These are phyloP conservation scores for Solanum neorickii DNA, from an alignment of 257 asterid species.

Conservation along the genomic window DNA sequence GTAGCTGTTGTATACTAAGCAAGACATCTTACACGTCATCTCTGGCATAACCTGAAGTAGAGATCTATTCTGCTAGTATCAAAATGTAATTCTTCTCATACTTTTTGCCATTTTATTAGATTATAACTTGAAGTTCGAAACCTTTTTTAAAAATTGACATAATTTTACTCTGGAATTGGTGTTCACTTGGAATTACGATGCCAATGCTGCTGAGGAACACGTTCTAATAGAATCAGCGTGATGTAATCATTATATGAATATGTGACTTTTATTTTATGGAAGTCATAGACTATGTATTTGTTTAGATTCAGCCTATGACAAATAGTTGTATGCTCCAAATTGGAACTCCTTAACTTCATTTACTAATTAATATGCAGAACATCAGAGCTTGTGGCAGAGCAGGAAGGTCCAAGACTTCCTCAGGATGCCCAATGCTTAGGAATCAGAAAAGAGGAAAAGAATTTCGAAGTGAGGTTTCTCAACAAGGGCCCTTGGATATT, in stretches of 20 bases:
- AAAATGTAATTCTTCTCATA: not conserved
- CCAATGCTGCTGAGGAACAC: not conserved
- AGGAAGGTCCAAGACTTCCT: conserved; percentile 34
- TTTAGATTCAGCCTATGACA: not conserved
- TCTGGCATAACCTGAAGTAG: not conserved
- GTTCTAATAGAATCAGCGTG: not conserved
- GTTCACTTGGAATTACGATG: not conserved
- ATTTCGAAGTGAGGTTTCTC: conserved; percentile 41
- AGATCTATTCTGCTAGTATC: not conserved
- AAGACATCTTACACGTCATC: not conserved
- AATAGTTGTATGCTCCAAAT: not conserved
- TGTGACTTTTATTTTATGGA: not conserved
- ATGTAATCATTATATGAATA: not conserved
- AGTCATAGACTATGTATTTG: not conserved
- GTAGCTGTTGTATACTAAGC: not conserved
- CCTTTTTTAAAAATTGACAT: not conserved
- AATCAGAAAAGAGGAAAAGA: conserved; percentile 49
- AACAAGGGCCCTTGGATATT: conserved; percentile 72
- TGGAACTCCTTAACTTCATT: conserved; percentile 10
- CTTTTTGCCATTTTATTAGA: not conserved
- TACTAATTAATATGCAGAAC: conserved; percentile 35
- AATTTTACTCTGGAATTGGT: not conserved
- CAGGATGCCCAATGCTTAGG: conserved; percentile 76
- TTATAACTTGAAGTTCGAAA: not conserved
- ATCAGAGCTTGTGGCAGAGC: conserved; percentile 47